Evolutionary conservation across 768 basidiomycete species (phyloP), one percentile per base, ranked within the genome.

Genomic region (Collybiopsis confluens): DNA sequence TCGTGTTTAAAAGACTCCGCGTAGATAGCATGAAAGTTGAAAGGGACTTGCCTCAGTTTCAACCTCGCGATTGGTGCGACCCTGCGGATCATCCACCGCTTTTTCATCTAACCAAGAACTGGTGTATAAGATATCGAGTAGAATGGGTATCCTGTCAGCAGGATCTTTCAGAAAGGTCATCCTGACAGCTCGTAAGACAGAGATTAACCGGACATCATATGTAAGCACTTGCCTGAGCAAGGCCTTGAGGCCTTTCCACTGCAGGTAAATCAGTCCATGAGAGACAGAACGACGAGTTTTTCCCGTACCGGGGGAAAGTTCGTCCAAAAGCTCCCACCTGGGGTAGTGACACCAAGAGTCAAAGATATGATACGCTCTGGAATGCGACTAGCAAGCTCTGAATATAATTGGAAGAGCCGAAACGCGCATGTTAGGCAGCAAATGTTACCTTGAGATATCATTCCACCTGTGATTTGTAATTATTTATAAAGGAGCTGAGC

Each of bases 321-420:
- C 27, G 68, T 65, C 78, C 76, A 85, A 7, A 71, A 52, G 24
- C 63, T 60, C 2, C 85, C 80, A 23, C 86, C 89, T 1, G 88
- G 77, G 1, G 82, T 86, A 0, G 91, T 92, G 3, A 87, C 90
- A 7, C 73, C 65, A 2, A 93, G 74, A 1, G 79, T 74, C 28
- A 92, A 75, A 1, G 88, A 88, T 7, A 72, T 67, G 27, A 92
- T 82, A 13, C 88, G 77, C 10, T 85, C 68, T 0, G 88, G 83
- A 30, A 90, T 84, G 20, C 77, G 76, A 41, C 65, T 73, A 0
- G 89, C 81, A 2, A 92, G 73, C 61, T 92, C 91, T 91, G 54
- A 37, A 41, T 54, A 27, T n/a, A 40, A 20, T 55, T 21, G 30
- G 18, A 33, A 55, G 46, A 47, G 43, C 20, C 23, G 13, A 13